Evolutionary conservation across 2,329 filamentous ascomycete genomes (phyloP), one percentile per base, ranked within the genome.

Genomic region (Davidsoniella australis): DNA sequence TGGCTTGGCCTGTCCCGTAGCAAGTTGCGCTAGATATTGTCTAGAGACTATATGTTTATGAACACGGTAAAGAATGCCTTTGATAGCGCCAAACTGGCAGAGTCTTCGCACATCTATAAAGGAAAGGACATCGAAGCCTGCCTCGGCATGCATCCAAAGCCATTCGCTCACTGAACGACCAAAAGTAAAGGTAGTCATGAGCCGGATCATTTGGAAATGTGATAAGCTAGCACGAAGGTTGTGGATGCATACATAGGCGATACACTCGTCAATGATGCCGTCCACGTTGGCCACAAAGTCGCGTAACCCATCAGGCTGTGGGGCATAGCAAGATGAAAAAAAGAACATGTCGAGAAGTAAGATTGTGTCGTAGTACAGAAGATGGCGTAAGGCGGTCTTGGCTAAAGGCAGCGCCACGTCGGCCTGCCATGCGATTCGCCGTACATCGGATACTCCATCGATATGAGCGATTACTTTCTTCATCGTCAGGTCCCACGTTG

Each of bases 21-120:
- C 76, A 49, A 78, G 60, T 2, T 67, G 66, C 6, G 72, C 68
- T 18, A 81, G 63, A 56, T 78, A 76, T 60, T 76, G 73, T 58
- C 76, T 77, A 3, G 73, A 78, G 1, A 93, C 76, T 24, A 86
- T 83, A 61, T 93, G 93, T 62, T 91, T 93, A 66, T 96, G 86
- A 39, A 95, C 81, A 33, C 91, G 78, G 63, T 95, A 95, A 20
- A 98, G 66, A 56, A 93, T 84, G 14, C 89, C 88, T 65, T 96
- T 96, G 62, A 96, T 94, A 52, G 95, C 75, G 51, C 89, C 91
- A 59, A 96, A 98, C 52, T 94, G 93, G 55, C 96, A 85, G 55
- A 98, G 80, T 24, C 91, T 80, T 10, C 91, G 78, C 49, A 95
- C 78, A 62, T 98, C 91, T 51, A 98, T 78, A 58, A 81, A 80